Base-by-base conservation (phyloP, 2,329 filamentous ascomycete species). In the Calonectria multiphialidica region DNA sequence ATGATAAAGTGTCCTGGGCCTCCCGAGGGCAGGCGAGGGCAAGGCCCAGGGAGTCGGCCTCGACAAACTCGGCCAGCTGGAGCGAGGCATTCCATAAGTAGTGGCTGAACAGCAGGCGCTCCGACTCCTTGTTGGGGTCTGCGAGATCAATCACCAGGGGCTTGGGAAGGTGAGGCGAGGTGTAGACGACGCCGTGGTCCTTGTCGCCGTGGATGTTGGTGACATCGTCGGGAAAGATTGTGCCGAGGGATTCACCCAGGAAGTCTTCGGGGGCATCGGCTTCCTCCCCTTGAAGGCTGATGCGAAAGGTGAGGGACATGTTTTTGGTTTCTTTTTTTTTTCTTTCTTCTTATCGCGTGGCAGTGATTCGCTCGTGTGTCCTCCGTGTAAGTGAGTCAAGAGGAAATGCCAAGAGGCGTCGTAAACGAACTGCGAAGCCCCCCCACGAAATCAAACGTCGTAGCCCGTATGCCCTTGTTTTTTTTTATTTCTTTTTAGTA, bases 21-120 rank as follows among this genome's bases (percentile, higher is more conserved):
- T 73, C 69, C 12, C 75, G 70, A 7, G 74, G 57, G 49, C 66
- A 70, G 25, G 76, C 72, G 9, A 78, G 74, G 10, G 67, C 50
- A 10, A 73, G 50, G 16, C 76, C 76, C 25, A 89, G 76, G 7
- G 86, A 83, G 49, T 86, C 87, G 9, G 85, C 85, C 80, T 91
- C 90, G 68, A 91, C 83, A 33, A 90, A 83, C 81, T 90, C 89
- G 10, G 88, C 89, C 1, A 90, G 84, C 74, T 89, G 81, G 59
- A 92, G 81, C 21, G 86, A 87, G 8, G 92, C 87, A 82, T 95
- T 95, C 93, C 93, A 95, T 30, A 95, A 83, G 81, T 92, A 94
- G 80, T 95, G 93, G 73, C 91, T 91, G 80, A 94, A 95, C 53
- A 94, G 87, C 23, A 83, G 81, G 62, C 92, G 84, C 76, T 91